Percentiles rank a stretch among this genome's conserved stretches.
phyloP scores from a whole-genome alignment of 352 stramenopile species.

The Globisporangium orthogonon region DNA sequence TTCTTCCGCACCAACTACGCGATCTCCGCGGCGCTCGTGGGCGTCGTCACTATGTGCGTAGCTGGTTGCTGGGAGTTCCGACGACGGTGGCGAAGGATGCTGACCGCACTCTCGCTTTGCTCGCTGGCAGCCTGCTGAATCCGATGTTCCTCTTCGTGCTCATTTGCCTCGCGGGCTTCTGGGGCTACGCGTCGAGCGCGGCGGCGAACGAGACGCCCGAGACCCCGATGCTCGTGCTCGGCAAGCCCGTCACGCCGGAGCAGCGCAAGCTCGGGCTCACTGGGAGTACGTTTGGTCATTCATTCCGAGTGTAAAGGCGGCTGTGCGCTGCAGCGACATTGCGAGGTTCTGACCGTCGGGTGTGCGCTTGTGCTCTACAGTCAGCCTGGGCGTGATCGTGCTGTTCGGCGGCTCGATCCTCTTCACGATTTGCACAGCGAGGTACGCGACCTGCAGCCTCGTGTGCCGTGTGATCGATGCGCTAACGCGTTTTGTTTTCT shows the following conservation, averaged over 20 bases:
- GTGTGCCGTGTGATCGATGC: background rate
- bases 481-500: background rate
- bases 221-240: constrained; percentile 71
- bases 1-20: constrained; percentile 86
- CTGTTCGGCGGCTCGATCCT: constrained; percentile 82
- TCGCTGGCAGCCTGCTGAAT: constrained; percentile 52
- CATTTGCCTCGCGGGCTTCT: constrained; percentile 76
- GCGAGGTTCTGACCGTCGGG: background rate
- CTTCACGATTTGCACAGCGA: constrained; percentile 83
- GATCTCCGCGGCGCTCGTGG: constrained; percentile 65
- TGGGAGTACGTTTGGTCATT: constrained; percentile 31
- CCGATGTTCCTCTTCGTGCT: constrained; percentile 86
- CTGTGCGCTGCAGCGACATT: no score
- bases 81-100: background rate
- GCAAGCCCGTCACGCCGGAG: constrained; percentile 55
- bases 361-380: constrained; percentile 18
- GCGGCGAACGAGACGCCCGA: constrained; percentile 63
- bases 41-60: constrained; percentile 77
- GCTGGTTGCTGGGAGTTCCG: background rate
- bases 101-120: no score
- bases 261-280: constrained; percentile 82
- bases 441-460: constrained; percentile 26
- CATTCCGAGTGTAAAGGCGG: no score
- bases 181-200: constrained; percentile 72
- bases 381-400: constrained; percentile 69